Conservation (phyloP, 208 protist genomes). For the Vickermania ingenoplastis region DNA sequence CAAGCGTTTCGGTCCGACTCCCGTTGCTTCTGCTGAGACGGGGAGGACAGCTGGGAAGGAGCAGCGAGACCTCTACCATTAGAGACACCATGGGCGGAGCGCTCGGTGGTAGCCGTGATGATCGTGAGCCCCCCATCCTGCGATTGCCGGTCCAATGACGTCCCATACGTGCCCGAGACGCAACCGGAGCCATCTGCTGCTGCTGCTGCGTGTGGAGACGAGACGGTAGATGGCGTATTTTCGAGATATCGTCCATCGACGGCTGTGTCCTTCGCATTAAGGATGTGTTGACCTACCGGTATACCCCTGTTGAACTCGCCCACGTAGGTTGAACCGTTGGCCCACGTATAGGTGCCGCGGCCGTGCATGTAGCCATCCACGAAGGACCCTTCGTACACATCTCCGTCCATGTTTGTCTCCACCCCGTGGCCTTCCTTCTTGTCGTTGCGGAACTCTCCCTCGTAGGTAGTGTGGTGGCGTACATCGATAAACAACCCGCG, state of each 20-base stretch:
- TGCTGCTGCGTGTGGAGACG: no score
- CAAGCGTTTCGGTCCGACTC: no score
- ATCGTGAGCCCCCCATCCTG: background rate
- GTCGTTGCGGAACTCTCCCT: conserved; percentile 66
- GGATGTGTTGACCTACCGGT: background rate
- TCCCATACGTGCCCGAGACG: no score
- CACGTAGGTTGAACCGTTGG: conserved; percentile 71
- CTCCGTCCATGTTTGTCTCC: conserved; percentile 56
- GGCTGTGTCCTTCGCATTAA: background rate
- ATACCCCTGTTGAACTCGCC: conserved; percentile 73
- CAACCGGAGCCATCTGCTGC: background rate
- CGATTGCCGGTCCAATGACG: no score
- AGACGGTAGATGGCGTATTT: no score
- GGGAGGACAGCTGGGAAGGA: background rate
- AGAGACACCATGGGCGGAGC: background rate
- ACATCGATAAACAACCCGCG: conserved; percentile 63
- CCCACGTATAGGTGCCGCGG: conserved; percentile 66
- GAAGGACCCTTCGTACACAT: conserved; percentile 84
- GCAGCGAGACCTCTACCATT: background rate
- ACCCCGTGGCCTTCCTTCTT: conserved; percentile 72
- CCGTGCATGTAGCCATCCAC: conserved; percentile 57
- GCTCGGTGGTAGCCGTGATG: background rate
- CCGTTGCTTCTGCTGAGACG: no score
- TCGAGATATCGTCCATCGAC: no score
- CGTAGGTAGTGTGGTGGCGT: conserved; percentile 32